Base-by-base conservation (phyloP, 192 early-diverging fungal species). In the Thamnidium elegans region DNA sequence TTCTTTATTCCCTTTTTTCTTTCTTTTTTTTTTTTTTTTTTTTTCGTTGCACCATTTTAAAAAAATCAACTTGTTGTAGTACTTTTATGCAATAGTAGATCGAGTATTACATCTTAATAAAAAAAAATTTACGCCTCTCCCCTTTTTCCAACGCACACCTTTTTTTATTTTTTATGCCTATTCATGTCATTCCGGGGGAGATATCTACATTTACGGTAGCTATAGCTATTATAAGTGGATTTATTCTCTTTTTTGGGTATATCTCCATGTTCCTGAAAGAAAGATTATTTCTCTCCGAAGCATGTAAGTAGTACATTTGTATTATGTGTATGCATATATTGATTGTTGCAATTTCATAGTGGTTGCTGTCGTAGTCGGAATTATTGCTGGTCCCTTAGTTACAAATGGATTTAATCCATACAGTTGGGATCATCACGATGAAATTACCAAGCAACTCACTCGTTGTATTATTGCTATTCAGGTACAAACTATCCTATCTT, bases 401-500 rank as follows among this genome's bases (percentile, higher is more conserved):
- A 71, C 88, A 32, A 84, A 88, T 46, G 79, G 89, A 66, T 72
- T 95, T 53, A 75, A 95, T 68, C 90, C 94, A 3, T 51, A 62
- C 10, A 63, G 64, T 0, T 87, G 86, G 87, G 53, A 69, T 42
- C 62, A 83, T 34, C 66, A 79, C 55, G 70, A 82, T 42, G 67
- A 72, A 45, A 78, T 91, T 15, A 88, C 87, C 0, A 82, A 87
- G 45, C 85, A 91, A 67, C 81, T 93, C 21, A 82, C 87, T 32
- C 84, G 91, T 32, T 81, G 92, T 60, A 85, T 90, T 44, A 84
- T 97, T 69, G 89, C 89, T 2, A 87, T 97, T 65, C 91, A 93
- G 73, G 80, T 82, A 77, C n/a, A 19, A 19, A 48, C 15, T 14
- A 19, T 1, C 17, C 13, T 15, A 39, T 39, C n/a, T n/a, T n/a